Evolutionary conservation across 164 flowering plant species (phyloP), one percentile per base, ranked within the genome.

Genomic region (Euptelea pleiosperma): DNA sequence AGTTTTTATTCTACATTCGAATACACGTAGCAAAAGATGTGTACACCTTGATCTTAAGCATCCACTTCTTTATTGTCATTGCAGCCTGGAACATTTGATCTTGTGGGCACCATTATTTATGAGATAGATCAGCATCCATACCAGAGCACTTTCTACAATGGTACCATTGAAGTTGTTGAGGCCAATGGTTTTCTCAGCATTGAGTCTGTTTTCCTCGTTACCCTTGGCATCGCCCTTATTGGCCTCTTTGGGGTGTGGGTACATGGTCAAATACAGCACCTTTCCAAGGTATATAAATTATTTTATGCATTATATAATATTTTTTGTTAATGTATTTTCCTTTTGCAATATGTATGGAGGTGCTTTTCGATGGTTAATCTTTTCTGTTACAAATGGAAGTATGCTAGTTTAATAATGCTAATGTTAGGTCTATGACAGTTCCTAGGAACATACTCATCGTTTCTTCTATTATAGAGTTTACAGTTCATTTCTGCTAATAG

Each of bases 61-160:
- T 35, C 16, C 0, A 8, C 29, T 30, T 56, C 39, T 57, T 2
- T 30, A 18, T 8, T 51, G 25, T 44, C 19, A 29, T 54, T 78
- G 72, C 85, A 89, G 98, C 63, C 98, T 70, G 96, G 98, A 62
- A 56, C 75, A 15, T 92, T 82, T 80, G 98, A 92, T 83, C 89
- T 92, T 61, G 96, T 84, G 44, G 96, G 89, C 48, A 77, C 82
- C 44, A 81, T 92, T 60, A 52, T 87, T 36, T 92, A 89, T 71
- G 96, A 92, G 76, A 83, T 89, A 50, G 90, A 92, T 54, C 82
- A 87, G 65, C 69, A 75, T 12, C 87, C 80, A 10, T 82, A 84
- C 63, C 91, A 86, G 63, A 89, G 71, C 57, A 73, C 81, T 54
- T 89, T 89, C 73, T 92, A 79, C 61, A 89, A 92, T 68, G 94